Percentiles rank a stretch among this genome's conserved stretches.
Conservation (phyloP, 2,329 filamentous ascomycete genomes). For the Kalaharituber pfeilii region DNA sequence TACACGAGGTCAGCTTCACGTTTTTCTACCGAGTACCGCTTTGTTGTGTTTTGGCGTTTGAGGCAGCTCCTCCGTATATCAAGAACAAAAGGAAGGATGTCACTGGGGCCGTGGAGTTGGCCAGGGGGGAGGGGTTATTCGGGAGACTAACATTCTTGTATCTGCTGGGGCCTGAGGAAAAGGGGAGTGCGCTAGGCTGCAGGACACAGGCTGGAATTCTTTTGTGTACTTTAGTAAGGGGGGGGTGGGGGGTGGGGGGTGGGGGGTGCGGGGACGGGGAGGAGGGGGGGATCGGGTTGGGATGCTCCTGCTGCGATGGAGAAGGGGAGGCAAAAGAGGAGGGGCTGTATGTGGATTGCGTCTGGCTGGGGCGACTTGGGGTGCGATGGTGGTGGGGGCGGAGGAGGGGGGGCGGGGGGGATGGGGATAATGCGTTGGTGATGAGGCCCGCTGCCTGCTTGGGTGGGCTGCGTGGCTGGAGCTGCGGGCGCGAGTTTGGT, state of each 20-base stretch:
- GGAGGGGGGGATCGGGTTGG: neutral
- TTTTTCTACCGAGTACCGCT: neutral
- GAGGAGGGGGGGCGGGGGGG: neutral
- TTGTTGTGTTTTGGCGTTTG: neutral
- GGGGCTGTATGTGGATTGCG: neutral
- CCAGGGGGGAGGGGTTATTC: slow-evolving; percentile 6
- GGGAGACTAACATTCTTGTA: slow-evolving; percentile 9
- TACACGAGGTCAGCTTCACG: neutral
- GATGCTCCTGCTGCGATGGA: neutral
- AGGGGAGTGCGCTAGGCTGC: neutral
- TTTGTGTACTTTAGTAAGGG: neutral
- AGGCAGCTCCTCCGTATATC: neutral
- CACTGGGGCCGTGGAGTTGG: neutral
- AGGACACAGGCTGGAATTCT: neutral
- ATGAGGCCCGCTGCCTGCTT: neutral
- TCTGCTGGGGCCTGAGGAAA: neutral
- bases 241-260: no score
- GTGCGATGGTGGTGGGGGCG: no score
- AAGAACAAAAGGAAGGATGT: neutral
- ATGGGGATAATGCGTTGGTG: neutral
- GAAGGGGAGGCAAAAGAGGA: neutral
- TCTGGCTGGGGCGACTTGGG: no score
- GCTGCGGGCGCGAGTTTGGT: neutral
- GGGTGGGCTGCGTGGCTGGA: neutral
- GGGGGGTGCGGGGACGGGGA: no score